These are phyloP conservation scores for Nigrospora oryzae DNA, from an alignment of 2,329 filamentous ascomycete species.

Conservation along the genomic window DNA sequence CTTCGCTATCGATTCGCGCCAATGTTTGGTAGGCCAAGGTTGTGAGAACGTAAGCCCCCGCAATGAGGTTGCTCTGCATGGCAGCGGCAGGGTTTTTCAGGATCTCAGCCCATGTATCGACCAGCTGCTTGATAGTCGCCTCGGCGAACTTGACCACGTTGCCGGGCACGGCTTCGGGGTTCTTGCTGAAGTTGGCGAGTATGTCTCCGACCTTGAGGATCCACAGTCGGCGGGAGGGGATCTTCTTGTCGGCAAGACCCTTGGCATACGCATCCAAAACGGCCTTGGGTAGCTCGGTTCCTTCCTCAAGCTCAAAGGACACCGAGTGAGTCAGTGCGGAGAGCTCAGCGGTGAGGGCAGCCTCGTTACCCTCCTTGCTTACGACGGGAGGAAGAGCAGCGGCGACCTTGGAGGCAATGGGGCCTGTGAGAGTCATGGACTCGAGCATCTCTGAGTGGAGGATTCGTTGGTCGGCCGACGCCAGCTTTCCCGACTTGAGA, in stretches of 20 bases:
- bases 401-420: constrained; percentile 59
- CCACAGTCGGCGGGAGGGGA: constrained; percentile 72
- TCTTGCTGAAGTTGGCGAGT: constrained; percentile 46
- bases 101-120: constrained; percentile 71
- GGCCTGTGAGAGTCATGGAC: constrained; percentile 49
- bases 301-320: constrained; percentile 51
- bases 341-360: constrained; percentile 69
- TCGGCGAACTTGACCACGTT: constrained; percentile 44
- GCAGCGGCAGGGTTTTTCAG: constrained; percentile 68
- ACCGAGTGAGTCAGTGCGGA: constrained; percentile 60
- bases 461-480: constrained; percentile 76
- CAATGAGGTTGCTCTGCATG: constrained; percentile 74
- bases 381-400: constrained; percentile 59
- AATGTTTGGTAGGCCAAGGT: constrained; percentile 52
- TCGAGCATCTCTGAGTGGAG: constrained; percentile 76
- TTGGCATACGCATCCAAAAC: constrained; percentile 67
- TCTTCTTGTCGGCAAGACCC: constrained; percentile 78
- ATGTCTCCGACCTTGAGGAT: constrained; percentile 64
- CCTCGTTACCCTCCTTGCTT: constrained; percentile 82
- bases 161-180: constrained; percentile 36
- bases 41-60: constrained; percentile 66
- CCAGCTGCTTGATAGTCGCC: constrained; percentile 42
- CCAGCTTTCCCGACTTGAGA: constrained; percentile 75
- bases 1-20: constrained; percentile 44
- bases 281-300: constrained; percentile 53